Conservation (phyloP, 345 rosid species). For the Combretum micranthum region DNA sequence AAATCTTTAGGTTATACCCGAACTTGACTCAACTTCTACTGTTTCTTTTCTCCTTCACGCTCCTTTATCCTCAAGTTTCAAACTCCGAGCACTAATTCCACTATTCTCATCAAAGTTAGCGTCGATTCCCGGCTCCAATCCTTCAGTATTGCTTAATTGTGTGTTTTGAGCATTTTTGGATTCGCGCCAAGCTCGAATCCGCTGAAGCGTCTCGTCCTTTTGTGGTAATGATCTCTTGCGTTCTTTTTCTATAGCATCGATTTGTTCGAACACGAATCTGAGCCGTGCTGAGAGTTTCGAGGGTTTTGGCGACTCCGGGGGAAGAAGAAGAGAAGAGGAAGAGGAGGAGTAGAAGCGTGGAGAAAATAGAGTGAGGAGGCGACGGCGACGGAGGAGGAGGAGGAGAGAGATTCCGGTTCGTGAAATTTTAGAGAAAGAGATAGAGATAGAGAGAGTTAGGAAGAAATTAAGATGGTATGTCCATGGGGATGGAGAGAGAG, state of each 20-base stretch:
- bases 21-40: no score
- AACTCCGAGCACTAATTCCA: background rate
- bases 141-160: background rate
- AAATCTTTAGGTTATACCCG: no score
- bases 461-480: background rate
- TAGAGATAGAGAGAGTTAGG: background rate
- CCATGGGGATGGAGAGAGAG: background rate
- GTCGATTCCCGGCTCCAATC: background rate
- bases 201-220: slow-evolving; percentile 64
- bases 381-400: slow-evolving; percentile 18
- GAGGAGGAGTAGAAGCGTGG: slow-evolving; percentile 6
- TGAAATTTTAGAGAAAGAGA: slow-evolving; percentile 26
- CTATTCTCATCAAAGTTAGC: background rate
- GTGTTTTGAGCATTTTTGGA: slow-evolving; percentile 33
- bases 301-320: slow-evolving; percentile 35
- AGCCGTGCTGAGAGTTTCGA: slow-evolving; percentile 81
- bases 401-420: slow-evolving; percentile 37
- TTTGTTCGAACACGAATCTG: slow-evolving; percentile 90
- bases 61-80: no score
- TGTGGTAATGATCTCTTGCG: slow-evolving; percentile 37
- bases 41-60: no score
- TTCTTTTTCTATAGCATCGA: slow-evolving; percentile 72
- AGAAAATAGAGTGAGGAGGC: slow-evolving; percentile 11
- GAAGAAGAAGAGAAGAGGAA: slow-evolving; percentile 11
- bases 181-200: slow-evolving; percentile 89